Evolutionary conservation across 306 rosid species (phyloP), one percentile per base, ranked within the genome.

Genomic region (Trichosanthes truncata): DNA sequence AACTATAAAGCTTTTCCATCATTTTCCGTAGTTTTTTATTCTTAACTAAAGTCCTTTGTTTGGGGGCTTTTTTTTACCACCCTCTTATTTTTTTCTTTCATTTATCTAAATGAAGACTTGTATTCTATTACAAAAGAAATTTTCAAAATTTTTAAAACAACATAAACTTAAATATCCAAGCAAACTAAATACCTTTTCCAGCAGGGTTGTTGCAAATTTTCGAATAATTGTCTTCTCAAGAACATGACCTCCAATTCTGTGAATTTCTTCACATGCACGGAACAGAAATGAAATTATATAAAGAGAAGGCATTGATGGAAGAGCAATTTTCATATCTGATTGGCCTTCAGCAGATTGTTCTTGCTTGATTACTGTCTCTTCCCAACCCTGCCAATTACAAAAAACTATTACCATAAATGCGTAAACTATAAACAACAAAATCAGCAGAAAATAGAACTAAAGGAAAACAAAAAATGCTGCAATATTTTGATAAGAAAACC

Each of bases 221-320:
- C 87, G 96, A 86, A 95, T 80, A 88, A 93, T 90, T 82, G 83
- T 91, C 90, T 88, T 93, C 90, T 95, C 97, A 80, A 93, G 92
- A 46, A 93, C 96, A 87, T 95, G 99, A 80, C 99, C 99, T 79
- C 99, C 99, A 84, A 93, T 93, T 67, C 93, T 87, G 80, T 95
- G 99, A 87, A 95, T 87, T 89, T 95, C 99, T 85, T 91, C 96
- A 71, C 93, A 93, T 36, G 94, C 96, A 78, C 88, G 88, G 80
- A 93, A 93, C 26, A 93, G 83, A 87, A 93, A 95, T 46, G 97
- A 93, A 63, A 91, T 87, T 79, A 93, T 76, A 62, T 95, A 91
- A 23, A 95, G 89, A 83, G 99, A 95, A 83, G 99, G 99, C 92
- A 95, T 84, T 31, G 94, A 91, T 66, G 98, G 99, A 76, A 95